Evolutionary conservation across 2,329 filamentous ascomycete genomes (phyloP), one percentile per base, ranked within the genome.

Genomic region (Davidsoniella australis): DNA sequence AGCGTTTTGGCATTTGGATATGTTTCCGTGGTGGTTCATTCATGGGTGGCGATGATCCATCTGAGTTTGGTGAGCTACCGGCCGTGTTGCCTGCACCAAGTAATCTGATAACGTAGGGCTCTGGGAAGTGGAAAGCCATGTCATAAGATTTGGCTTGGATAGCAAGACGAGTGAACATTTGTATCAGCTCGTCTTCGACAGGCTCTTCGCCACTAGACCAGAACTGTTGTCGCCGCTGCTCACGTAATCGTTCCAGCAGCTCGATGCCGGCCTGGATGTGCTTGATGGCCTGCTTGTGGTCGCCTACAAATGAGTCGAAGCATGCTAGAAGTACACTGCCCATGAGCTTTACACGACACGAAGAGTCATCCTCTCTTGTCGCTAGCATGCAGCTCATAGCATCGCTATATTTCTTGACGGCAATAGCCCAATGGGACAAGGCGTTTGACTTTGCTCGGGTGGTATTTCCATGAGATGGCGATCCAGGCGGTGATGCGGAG

Each of bases 121-220:
- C 67, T 1, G 76, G 76, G 52, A 80, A 79, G 58, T 80, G 76
- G 57, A 80, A 80, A 29, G 76, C 76, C 74, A 80, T 75, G 56
- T 80, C 76, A 58, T 80, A 80, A 0, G 75, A 78, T 57, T 80
- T 80, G 41, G 76, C 76, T 58, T 80, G 76, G 41, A 80, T 76
- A 2, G 75, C 75, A 2, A 80, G 64, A 4, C 76, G 69, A 1
- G 72, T 78, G 56, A 80, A 80, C 65, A 80, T 78, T 45, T 75
- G 72, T 5, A 75, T 66, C 23, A 80, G 65, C 56, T 80, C 76
- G 46, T 74, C 68, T 54, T 77, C 73, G 5, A 75, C 66, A 0
- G 70, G 65, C 49, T 72, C 70, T 47, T 68, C 69, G 8, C 23
- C 45, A 5, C 14, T 18, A 10, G 36, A 48, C 4, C 16, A 12